Base-by-base conservation (phyloP, 1,284 basidiomycete genomes). In the Rhodotorula mucilaginosa region DNA sequence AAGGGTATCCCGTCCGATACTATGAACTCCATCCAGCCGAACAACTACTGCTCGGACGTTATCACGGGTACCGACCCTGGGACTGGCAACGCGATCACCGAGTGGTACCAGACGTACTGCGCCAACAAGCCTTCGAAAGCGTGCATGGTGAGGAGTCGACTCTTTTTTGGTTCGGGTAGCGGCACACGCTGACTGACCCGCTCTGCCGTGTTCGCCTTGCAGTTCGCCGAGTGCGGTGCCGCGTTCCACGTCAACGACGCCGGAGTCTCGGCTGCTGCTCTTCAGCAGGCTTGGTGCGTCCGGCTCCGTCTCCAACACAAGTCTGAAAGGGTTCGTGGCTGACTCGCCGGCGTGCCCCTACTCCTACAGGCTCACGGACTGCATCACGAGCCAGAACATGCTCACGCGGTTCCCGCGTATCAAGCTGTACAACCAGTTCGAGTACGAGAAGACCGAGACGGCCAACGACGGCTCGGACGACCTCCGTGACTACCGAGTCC, bases 211-310 rank as follows among this genome's bases (percentile, higher is more conserved):
- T 10, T 16, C 21, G 18, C n/a, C 16, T 3, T 6, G 26, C 61
- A 76, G 76, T 77, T 79, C 63, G 74, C 79, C 18, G 79, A 80
- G 61, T 74, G 74, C 16, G 79, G 78, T 60, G 78, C 78, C 3
- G 79, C 79, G 21, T 80, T 69, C 68, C 79, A 80, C 67, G 65
- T 70, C 21, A 63, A 74, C 68, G 73, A 79, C 65, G 68, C 66
- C 19, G 64, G 65, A 10, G 76, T 67, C 8, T 59, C 71, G 23
- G 70, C 78, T 47, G 64, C 73, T 2, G 56, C 65, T 21, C 60
- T 80, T 16, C 74, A 79, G 69, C 74, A 74, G 64, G 69, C 68
- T 26, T 80, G 79, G 79, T 78, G 64, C 46, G 70, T 58, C 3
- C 10, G 31, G 31, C n/a, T 44, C 5, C 29, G 15, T 31, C 18